These are phyloP conservation scores for Coniosporium tulheliwenetii DNA, from an alignment of 2,329 filamentous ascomycete species.

Conservation along the genomic window DNA sequence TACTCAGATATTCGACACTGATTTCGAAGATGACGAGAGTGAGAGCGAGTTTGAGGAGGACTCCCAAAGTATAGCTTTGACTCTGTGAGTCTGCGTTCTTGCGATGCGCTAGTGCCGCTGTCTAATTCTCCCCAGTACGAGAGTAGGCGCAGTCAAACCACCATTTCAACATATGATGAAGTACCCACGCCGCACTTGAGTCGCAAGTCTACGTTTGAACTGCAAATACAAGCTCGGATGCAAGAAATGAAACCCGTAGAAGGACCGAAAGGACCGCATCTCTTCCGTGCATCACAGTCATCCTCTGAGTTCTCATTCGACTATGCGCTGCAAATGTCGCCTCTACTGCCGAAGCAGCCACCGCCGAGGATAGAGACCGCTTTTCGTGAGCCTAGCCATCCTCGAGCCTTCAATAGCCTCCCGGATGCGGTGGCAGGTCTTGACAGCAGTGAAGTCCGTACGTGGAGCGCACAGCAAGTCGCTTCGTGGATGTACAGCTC, in stretches of 20 bases:
- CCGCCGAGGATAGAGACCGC: conserved; percentile 25
- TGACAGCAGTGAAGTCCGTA: conserved; percentile 32
- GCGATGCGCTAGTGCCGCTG: conserved; percentile 1
- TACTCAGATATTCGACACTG: conserved; percentile 66
- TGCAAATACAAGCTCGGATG: conserved; percentile 40
- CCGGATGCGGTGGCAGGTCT: not conserved
- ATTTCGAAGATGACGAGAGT: conserved; percentile 49
- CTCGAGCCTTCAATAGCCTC: conserved; percentile 12
- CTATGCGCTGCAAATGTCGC: conserved; percentile 51
- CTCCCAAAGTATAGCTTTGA: conserved; percentile 53
- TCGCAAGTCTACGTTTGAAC: conserved; percentile 44
- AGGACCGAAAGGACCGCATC: conserved; percentile 71
- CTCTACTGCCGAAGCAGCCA: conserved; percentile 50
- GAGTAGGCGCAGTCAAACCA: conserved; percentile 63
- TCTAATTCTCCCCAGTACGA: conserved; percentile 12
- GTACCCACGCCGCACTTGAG: conserved; percentile 59
- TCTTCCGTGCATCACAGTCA: conserved; percentile 59
- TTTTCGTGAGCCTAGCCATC: conserved; percentile 18
- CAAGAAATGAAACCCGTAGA: conserved; percentile 51
- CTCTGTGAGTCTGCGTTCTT: conserved; percentile 44
- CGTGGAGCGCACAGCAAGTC: conserved; percentile 62
- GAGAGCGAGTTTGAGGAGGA: conserved; percentile 35
- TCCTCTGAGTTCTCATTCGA: conserved; percentile 36
- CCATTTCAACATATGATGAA: conserved; percentile 76
- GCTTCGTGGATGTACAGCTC: conserved; percentile 76